These are phyloP conservation scores for Malassezia obtusa DNA, from an alignment of 1,284 basidiomycete species.

Conservation along the genomic window DNA sequence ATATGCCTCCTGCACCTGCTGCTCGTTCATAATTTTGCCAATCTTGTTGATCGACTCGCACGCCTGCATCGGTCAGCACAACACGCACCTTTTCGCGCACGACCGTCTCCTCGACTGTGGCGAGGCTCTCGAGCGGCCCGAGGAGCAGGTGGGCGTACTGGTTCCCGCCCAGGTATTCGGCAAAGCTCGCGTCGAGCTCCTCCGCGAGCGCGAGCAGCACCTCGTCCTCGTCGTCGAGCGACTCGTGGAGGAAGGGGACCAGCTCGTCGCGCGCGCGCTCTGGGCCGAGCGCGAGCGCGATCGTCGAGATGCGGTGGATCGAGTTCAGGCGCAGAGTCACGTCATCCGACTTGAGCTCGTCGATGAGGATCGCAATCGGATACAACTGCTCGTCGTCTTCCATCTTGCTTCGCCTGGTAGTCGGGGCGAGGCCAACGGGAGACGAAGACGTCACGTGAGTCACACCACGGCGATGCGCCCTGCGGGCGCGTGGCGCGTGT, in stretches of 20 bases:
- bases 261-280: conserved; percentile 92
- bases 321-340: conserved; percentile 87
- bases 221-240: conserved; percentile 97
- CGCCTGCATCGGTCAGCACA: conserved; percentile 51
- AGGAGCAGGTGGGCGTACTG: conserved; percentile 80
- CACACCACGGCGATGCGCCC: neutral
- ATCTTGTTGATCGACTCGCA: conserved; percentile 93
- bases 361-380: conserved; percentile 62
- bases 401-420: conserved; percentile 21
- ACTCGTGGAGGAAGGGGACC: conserved; percentile 92
- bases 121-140: conserved; percentile 87
- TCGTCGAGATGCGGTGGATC: conserved; percentile 94
- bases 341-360: conserved; percentile 73
- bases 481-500: neutral
- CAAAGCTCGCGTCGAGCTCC: conserved; percentile 69
- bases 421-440: neutral
- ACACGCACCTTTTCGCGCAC: conserved; percentile 72
- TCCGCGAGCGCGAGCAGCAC: conserved; percentile 92
- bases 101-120: conserved; percentile 93
- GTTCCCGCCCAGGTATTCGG: conserved; percentile 87
- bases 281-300: conserved; percentile 89
- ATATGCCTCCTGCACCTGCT: conserved; percentile 81
- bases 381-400: conserved; percentile 46
- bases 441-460: conserved; percentile 2
- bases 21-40: conserved; percentile 64